Base-by-base conservation (phyloP, 108 stramenopile genomes). In the Cylindrotheca closterium region DNA sequence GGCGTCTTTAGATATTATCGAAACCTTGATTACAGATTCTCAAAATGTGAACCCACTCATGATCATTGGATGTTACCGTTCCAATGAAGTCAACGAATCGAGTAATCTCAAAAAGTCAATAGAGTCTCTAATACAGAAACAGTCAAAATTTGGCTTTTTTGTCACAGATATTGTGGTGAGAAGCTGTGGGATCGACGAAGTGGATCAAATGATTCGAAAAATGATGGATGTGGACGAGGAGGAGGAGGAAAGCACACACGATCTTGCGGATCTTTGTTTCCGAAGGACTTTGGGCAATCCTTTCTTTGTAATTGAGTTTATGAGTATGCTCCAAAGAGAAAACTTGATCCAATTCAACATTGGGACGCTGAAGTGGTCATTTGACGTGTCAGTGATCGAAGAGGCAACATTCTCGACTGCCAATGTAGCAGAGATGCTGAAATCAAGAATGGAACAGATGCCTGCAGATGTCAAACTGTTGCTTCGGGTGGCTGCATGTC, bases 1-100 rank as follows among this genome's bases (percentile, higher is more conserved):
- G 1, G 65, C 68, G 1, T 79, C 78, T 3, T 68, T 82, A 25
- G 77, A 75, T 12, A 10, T 86, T n/a, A 55, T 82, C 15, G 18
- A 48, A 5, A 65, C 51, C 10, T 51, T 80, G 23, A 32, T 67
- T 8, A 34, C 73, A 26, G 66, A 61, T 30, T 45, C 50, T 17
- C 50, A 63, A 4, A 34, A 24, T 27, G 25, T 54, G 17, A 23
- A 69, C 48, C n/a, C n/a, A n/a, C 30, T 71, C 8, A n/a, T n/a
- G n/a, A n/a, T n/a, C n/a, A n/a, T n/a, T n/a, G n/a, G n/a, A n/a
- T n/a, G n/a, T n/a, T n/a, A n/a, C n/a, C n/a, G n/a, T n/a, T n/a
- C n/a, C n/a, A n/a, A n/a, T n/a, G n/a, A n/a, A n/a, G n/a, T n/a
- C 29, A 64, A 53, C 22, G 63, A 2, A 46, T 24, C 0, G 10